Evolutionary conservation across 208 protist species (phyloP).

Genomic region (Tritrichomonas musculus): DNA sequence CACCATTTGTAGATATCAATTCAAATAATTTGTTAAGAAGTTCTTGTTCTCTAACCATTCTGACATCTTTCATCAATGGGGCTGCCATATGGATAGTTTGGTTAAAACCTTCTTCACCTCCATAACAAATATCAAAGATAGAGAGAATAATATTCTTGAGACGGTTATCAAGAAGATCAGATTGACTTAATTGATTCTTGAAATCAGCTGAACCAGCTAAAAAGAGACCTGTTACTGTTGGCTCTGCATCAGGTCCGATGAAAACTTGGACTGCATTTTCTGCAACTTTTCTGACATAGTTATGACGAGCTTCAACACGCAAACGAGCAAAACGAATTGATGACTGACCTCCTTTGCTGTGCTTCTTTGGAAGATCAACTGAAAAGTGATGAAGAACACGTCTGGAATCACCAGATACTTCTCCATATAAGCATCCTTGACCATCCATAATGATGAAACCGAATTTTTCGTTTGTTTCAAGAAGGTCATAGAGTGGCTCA

Average conservation of each 20-base stretch:
- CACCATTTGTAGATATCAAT: slow-evolving; percentile 91
- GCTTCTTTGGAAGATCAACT: slow-evolving; percentile 99
- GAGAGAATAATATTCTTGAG: slow-evolving; percentile 81
- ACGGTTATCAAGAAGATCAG: slow-evolving; percentile 48
- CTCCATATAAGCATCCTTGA: slow-evolving; percentile 88
- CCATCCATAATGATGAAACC: slow-evolving; percentile 99
- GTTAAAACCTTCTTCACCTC: slow-evolving; percentile 98
- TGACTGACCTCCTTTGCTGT: slow-evolving; percentile 98
- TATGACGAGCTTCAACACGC: slow-evolving; percentile 96
- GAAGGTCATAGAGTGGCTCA: slow-evolving; percentile 82
- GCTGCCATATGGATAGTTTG: slow-evolving; percentile 95
- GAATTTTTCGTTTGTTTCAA: slow-evolving; percentile 98
- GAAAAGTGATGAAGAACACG: slow-evolving; percentile 93
- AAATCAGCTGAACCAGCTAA: slow-evolving; percentile 99
- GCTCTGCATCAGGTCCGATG: slow-evolving; percentile 89
- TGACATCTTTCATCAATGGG: slow-evolving; percentile 87
- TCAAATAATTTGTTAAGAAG: slow-evolving; percentile 94
- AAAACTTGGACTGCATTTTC: slow-evolving; percentile 90
- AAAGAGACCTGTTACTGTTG: slow-evolving; percentile 95
- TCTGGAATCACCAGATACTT: slow-evolving; percentile 89
- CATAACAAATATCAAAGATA: slow-evolving; percentile 97
- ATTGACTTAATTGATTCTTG: slow-evolving; percentile 77
- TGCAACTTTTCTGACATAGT: slow-evolving; percentile 97
- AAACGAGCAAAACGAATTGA: slow-evolving; percentile 98
- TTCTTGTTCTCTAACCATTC: slow-evolving; percentile 99